These are phyloP conservation scores for Alloteropsis semialata DNA, from an alignment of 176 grass and related monocot species.

Conservation along the genomic window DNA sequence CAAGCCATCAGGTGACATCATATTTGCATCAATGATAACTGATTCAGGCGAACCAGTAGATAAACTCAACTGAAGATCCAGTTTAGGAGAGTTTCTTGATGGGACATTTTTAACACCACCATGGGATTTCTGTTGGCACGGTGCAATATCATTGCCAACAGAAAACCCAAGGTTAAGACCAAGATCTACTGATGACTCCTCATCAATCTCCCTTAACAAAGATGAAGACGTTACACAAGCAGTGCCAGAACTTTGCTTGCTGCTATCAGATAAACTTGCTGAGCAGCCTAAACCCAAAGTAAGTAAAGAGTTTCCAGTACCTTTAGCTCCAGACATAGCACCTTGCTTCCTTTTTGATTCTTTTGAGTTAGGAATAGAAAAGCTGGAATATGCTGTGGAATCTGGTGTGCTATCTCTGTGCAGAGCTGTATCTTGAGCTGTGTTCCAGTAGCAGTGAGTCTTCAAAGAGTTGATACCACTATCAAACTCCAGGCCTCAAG, in stretches of 20 bases:
- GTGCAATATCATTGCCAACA: constrained; percentile 37
- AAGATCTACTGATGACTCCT: constrained; percentile 57
- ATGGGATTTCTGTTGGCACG: constrained; percentile 41
- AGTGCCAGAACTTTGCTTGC: constrained; percentile 72
- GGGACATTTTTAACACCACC: constrained; percentile 15
- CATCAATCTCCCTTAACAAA: constrained; percentile 67
- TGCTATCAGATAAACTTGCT: constrained; percentile 59
- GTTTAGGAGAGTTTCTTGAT: constrained; percentile 4
- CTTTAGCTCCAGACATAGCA: constrained; percentile 36
- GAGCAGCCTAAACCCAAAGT: constrained; percentile 56
- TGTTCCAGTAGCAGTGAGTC: constrained; percentile 26
- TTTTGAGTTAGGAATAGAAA: constrained; percentile 34
- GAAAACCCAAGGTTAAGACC: constrained; percentile 62
- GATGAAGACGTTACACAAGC: constrained; percentile 47
- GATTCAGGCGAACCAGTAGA: constrained; percentile 65
- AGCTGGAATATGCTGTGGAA: constrained; percentile 18
- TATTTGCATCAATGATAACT: constrained; percentile 36
- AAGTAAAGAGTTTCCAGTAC: constrained; percentile 37
- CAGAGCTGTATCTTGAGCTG: constrained; percentile 26
- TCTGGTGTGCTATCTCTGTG: constrained; percentile 38
- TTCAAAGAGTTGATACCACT: constrained; percentile 21
- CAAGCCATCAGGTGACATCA: constrained; percentile 24
- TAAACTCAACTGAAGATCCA: constrained; percentile 80
- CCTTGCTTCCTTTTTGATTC: constrained; percentile 40
- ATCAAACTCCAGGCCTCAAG: constrained; percentile 38